Percentiles rank a stretch among this genome's conserved stretches.
phyloP scores from a whole-genome alignment of 2,329 filamentous ascomycete genomes.

The Penicillium sp. region DNA sequence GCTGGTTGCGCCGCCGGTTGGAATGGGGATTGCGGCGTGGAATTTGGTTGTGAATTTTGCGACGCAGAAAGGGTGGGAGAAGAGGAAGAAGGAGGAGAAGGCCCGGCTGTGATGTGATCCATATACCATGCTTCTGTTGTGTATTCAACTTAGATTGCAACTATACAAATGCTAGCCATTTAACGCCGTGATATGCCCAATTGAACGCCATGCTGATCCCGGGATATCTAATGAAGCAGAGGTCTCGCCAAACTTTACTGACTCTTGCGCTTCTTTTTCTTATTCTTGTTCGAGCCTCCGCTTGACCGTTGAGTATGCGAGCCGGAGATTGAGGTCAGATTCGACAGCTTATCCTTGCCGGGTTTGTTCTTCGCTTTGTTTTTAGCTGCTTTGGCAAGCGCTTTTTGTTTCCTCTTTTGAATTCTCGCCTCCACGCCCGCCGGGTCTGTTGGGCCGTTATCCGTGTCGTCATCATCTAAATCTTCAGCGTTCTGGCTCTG shows the following conservation, averaged over 20 bases:
- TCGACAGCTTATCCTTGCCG: constrained; percentile 14
- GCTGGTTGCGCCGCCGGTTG: constrained; percentile 66
- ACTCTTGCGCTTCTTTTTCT: constrained; percentile 19
- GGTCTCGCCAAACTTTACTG: too few relatives aligned
- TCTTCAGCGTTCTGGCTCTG: too few relatives aligned
- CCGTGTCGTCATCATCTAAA: too few relatives aligned
- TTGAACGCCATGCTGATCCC: not conserved
- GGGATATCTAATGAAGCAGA: constrained; percentile 7
- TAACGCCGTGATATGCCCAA: too few relatives aligned
- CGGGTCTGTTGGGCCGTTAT: too few relatives aligned
- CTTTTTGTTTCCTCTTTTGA: too few relatives aligned
- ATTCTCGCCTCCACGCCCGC: too few relatives aligned
- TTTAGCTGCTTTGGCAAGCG: not conserved
- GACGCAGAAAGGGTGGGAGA: constrained; percentile 66
- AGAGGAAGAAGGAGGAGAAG: constrained; percentile 53
- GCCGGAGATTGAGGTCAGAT: constrained; percentile 32
- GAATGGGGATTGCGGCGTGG: constrained; percentile 61
- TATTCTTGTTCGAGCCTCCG: not conserved
- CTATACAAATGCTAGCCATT: too few relatives aligned
- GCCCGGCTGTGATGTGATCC: constrained; percentile 44
- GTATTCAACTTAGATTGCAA: too few relatives aligned
- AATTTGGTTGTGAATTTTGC: constrained; percentile 65
- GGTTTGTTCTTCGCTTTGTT: constrained; percentile 1
- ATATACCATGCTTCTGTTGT: not conserved
- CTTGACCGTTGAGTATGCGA: constrained; percentile 4